phyloP scores from a whole-genome alignment of 257 asterid genomes.

The Primulina tabacum region DNA sequence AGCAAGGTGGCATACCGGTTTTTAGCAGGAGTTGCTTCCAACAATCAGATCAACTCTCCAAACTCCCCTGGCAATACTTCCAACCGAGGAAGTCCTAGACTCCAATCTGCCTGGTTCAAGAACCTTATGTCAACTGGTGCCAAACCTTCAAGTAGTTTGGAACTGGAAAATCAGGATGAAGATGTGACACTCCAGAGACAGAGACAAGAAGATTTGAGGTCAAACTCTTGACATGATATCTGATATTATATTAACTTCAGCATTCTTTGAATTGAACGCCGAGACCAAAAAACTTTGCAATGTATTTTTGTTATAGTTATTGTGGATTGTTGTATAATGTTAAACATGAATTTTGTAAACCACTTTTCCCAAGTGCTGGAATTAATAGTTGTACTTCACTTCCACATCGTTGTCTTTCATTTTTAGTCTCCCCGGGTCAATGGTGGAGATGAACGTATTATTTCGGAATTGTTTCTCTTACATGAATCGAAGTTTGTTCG shows the following conservation, averaged over 20 bases:
- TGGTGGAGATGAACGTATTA: background rate
- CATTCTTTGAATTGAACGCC: background rate
- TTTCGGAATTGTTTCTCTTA: background rate
- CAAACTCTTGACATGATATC: background rate
- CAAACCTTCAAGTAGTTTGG: background rate
- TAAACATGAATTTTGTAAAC: background rate
- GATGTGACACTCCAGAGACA: background rate
- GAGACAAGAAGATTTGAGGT: background rate
- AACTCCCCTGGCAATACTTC: background rate
- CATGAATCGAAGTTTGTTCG: background rate
- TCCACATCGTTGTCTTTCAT: background rate
- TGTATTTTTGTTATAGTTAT: background rate
- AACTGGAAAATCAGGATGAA: background rate
- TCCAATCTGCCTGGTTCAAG: background rate
- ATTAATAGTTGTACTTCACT: background rate
- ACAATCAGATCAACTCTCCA: background rate
- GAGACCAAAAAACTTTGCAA: background rate
- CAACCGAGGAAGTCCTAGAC: background rate
- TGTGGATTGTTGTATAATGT: background rate
- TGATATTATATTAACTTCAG: background rate
- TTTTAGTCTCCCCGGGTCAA: background rate
- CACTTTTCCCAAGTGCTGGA: background rate
- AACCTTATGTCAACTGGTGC: background rate
- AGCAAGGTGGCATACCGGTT: slow-evolving; percentile 1
- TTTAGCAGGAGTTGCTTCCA: background rate